Percentiles rank a stretch among this genome's conserved stretches.
phyloP scores from a whole-genome alignment of 495 filamentous ascomycete genomes.

The Penicillium goetzii region DNA sequence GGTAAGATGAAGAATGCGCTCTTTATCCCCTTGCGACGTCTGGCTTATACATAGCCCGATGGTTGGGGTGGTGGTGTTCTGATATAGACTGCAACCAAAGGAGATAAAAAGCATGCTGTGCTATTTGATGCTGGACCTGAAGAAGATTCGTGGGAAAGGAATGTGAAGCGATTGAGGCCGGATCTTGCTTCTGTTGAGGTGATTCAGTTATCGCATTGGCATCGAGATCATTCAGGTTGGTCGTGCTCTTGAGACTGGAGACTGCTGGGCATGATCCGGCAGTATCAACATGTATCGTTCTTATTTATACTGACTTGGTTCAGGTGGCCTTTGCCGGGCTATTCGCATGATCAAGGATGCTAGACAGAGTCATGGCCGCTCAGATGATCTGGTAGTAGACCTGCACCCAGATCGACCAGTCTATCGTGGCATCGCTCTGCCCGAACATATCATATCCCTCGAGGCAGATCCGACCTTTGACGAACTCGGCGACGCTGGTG shows the following conservation, averaged over 20 bases:
- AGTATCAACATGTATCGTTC: neutral
- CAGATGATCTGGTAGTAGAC: slow-evolving; percentile 48
- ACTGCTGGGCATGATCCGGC: neutral
- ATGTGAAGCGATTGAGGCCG: slow-evolving; percentile 53
- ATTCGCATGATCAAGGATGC: slow-evolving; percentile 53
- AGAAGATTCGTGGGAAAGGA: slow-evolving; percentile 58
- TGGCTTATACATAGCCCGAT: neutral
- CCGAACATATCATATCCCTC: slow-evolving; percentile 50
- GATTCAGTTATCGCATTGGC: slow-evolving; percentile 76
- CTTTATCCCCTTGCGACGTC: neutral
- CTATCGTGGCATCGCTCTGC: slow-evolving; percentile 55
- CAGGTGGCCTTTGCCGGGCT: slow-evolving; percentile 53
- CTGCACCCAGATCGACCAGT: slow-evolving; percentile 60
- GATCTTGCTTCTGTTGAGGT: slow-evolving; percentile 68
- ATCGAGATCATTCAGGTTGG: slow-evolving; percentile 61
- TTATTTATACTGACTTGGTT: slow-evolving; percentile 7
- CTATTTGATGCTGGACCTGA: slow-evolving; percentile 66
- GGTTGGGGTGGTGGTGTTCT: neutral
- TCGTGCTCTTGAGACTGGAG: neutral
- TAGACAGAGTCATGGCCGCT: slow-evolving; percentile 37
- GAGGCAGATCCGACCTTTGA: slow-evolving; percentile 62
- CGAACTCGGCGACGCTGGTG: slow-evolving; percentile 55
- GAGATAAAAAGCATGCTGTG: slow-evolving; percentile 53
- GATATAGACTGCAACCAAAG: slow-evolving; percentile 56
- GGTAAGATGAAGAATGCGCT: slow-evolving; percentile 33